A percentile compares a stretch with the other conserved stretches of the same genome.
Evolutionary conservation across 129 eudicot genomes (phyloP).

Genomic region (Centaurea solstitialis): DNA sequence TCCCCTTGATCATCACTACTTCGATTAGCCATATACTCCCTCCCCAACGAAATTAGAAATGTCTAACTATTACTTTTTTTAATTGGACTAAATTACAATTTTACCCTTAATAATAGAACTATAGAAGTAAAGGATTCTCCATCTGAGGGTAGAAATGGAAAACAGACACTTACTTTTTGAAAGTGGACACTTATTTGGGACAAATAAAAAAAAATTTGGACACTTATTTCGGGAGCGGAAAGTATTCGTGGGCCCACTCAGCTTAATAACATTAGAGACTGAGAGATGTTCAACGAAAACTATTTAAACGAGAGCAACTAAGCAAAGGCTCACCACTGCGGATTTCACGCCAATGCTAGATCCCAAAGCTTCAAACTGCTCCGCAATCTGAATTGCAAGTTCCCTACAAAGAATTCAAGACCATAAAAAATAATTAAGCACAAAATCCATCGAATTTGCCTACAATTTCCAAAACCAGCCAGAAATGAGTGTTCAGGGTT

Average conservation of each 20-base stretch:
- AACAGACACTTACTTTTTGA: not conserved
- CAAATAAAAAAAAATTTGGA: not conserved
- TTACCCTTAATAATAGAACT: not conserved
- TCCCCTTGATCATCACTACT: not conserved
- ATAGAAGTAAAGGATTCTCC: not conserved
- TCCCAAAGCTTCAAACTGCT: conserved; percentile 91
- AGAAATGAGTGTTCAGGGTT: not conserved
- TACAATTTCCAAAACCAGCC: not conserved
- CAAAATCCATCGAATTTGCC: not conserved
- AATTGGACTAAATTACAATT: not conserved
- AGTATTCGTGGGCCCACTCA: not conserved
- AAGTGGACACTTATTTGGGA: not conserved
- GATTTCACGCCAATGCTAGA: conserved; percentile 66
- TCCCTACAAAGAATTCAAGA: conserved; percentile 42
- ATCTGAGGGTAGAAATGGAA: not conserved
- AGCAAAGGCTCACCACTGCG: conserved; percentile 68
- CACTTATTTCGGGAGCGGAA: not conserved
- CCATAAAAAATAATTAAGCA: not conserved
- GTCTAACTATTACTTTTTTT: not conserved
- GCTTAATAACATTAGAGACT: not conserved
- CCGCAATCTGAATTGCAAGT: conserved; percentile 90
- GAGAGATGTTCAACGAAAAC: not conserved
- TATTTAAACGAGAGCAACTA: not conserved
- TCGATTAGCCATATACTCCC: not conserved
- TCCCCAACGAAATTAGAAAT: not conserved